Evolutionary conservation across 805 yeast species (phyloP), one percentile per base, ranked within the genome.

Genomic region (Metschnikowia matae): DNA sequence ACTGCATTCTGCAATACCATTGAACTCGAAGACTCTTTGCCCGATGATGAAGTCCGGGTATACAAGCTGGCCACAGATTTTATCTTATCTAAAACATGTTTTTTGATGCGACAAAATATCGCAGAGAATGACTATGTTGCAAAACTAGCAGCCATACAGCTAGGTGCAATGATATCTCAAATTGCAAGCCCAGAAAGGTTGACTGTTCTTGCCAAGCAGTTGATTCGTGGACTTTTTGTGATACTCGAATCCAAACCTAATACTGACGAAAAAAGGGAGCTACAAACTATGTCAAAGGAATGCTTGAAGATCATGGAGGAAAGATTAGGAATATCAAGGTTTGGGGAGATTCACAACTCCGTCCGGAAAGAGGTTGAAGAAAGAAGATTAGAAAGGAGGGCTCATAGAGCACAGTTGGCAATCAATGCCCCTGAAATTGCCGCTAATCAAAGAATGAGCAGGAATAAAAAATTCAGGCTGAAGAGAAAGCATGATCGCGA

Each of bases 381-480:
- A 34, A 80, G 89, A 65, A 80, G 97, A 61, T 78, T 78, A 51
- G 95, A 89, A 44, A 81, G 97, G 67, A 82, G 77, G 62, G 79
- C 87, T 0, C 85, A 84, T 62, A 77, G 90, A 50, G 86, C 96
- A 0, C 84, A 86, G 51, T 69, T 89, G 63, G 86, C 89, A 2
- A 75, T 91, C 10, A 79, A 77, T 18, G 87, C 85, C 3, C 98
- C 98, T 0, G 96, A 86, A 14, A 68, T 79, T 39, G 84, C 89
- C n/a, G 94, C 96, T 1, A 79, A 78, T 56, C 81, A 87, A 66
- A 88, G 86, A 69, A 62, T 88, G 61, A 84, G 76, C 68, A 88
- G 87, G 65, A 95, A 91, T 69, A 81, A 77, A 36, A 79, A 84
- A 59, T 78, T 80, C 29, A 82, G 91, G 64, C 94, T 87, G 54